Evolutionary conservation across 2,329 filamentous ascomycete species (phyloP).

Genomic region (Xylariaceae sp.): DNA sequence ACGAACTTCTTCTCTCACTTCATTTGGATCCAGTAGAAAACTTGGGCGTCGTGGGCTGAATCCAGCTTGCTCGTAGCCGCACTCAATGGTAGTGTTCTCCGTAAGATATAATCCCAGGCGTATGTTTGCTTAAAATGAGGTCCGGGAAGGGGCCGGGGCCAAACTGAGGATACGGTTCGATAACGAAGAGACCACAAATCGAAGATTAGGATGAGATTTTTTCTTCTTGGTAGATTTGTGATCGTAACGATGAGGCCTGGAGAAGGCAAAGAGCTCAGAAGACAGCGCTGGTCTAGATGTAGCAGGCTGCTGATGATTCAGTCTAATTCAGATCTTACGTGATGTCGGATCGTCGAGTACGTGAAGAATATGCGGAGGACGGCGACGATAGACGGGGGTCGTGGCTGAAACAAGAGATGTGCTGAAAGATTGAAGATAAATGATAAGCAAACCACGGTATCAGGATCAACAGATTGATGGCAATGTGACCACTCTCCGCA

Average conservation of each 20-base stretch:
- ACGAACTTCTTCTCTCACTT: not conserved
- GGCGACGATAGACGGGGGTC: slow-evolving; percentile 8
- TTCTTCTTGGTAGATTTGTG: not conserved
- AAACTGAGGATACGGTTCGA: not conserved
- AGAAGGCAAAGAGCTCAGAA: not conserved
- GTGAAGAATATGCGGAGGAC: slow-evolving; percentile 4
- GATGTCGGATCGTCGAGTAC: slow-evolving; percentile 1
- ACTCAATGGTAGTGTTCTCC: not conserved
- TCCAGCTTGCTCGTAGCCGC: not conserved
- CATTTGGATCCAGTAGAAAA: not conserved
- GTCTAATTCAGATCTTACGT: not conserved
- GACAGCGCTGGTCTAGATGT: not conserved
- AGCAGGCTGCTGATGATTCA: not conserved
- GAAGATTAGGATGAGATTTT: not conserved
- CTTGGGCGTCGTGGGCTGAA: not conserved
- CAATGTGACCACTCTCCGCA: not conserved
- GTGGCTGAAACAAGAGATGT: slow-evolving; percentile 16
- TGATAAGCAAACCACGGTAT: slow-evolving; percentile 15
- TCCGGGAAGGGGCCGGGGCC: too few relatives aligned
- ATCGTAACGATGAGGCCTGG: not conserved
- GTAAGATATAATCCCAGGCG: not conserved
- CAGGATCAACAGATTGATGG: not conserved
- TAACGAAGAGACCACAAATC: not conserved
- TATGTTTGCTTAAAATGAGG: too few relatives aligned
- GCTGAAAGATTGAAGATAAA: slow-evolving; percentile 20